Evolutionary conservation across 2,329 filamentous ascomycete species (phyloP).

Genomic region (Phoma sp.): DNA sequence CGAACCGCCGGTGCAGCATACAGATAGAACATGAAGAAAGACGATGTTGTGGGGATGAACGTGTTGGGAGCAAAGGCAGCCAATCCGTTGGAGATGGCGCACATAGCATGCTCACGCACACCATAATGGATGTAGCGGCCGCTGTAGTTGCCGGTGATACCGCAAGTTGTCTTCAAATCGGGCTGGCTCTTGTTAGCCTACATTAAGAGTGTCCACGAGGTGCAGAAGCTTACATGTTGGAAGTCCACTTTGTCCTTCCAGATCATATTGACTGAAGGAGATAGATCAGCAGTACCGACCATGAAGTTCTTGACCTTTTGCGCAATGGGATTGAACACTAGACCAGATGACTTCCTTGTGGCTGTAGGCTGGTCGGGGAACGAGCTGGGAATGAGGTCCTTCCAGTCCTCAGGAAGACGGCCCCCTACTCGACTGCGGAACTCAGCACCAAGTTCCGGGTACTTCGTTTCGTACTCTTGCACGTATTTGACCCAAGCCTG

Average conservation of each 20-base stretch:
- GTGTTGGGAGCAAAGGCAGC: conserved; percentile 60
- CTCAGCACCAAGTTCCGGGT: conserved; percentile 60
- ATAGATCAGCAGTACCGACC: conserved; percentile 69
- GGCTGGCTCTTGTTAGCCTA: conserved; percentile 34
- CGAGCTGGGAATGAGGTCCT: conserved; percentile 58
- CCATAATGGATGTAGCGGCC: conserved; percentile 60
- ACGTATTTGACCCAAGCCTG: conserved; percentile 59
- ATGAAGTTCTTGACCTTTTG: conserved; percentile 94
- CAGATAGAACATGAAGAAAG: conserved; percentile 71
- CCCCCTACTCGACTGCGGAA: conserved; percentile 59
- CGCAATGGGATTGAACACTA: conserved; percentile 63
- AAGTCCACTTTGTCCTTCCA: conserved; percentile 62
- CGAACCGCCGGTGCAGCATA: conserved; percentile 66
- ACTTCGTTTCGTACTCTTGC: conserved; percentile 52
- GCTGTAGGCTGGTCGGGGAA: conserved; percentile 59
- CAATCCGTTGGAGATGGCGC: conserved; percentile 60
- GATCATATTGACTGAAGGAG: conserved; percentile 61
- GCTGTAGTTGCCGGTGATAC: conserved; percentile 62
- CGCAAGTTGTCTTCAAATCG: conserved; percentile 48
- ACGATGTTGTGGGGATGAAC: conserved; percentile 57
- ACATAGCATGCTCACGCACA: conserved; percentile 49
- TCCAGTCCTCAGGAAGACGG: conserved; percentile 59
- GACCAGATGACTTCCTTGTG: conserved; percentile 59
- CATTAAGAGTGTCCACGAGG: not conserved
- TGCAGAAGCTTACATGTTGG: conserved; percentile 54